Evolutionary conservation across 1,284 basidiomycete species (phyloP).

Genomic region (Schizopora paradoxa): DNA sequence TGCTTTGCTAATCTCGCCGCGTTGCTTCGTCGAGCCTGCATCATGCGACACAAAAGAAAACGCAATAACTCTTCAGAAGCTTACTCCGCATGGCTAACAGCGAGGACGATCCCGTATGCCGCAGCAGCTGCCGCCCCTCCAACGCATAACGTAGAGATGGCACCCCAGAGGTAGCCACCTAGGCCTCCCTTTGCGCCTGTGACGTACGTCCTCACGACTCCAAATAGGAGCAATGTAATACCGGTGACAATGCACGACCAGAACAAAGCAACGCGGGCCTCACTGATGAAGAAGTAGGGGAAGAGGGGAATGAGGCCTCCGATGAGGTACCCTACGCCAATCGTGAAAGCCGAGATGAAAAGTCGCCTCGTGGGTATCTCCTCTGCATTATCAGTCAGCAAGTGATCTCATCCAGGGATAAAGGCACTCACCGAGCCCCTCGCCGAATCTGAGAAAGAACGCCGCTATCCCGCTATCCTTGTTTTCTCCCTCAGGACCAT

Average conservation of each 20-base stretch:
- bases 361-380: constrained; percentile 66
- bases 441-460: constrained; percentile 90
- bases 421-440: constrained; percentile 66
- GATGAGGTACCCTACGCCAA: constrained; percentile 81
- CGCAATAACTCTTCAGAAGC: too few species aligned
- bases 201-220: constrained; percentile 83
- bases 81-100: too few species aligned
- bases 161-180: constrained; percentile 75
- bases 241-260: constrained; percentile 78
- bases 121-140: constrained; percentile 88
- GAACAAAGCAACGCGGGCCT: constrained; percentile 60
- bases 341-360: constrained; percentile 89
- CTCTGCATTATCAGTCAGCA: constrained; percentile 42
- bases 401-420: neutral
- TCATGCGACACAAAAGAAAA: too few species aligned
- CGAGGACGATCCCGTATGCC: constrained; percentile 84
- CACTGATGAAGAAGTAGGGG: constrained; percentile 84
- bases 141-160: constrained; percentile 80
- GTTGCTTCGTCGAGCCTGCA: too few species aligned
- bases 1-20: too few species aligned
- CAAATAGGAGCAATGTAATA: constrained; percentile 83
- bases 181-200: constrained; percentile 72
- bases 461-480: constrained; percentile 79
- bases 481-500: constrained; percentile 42
- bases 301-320: constrained; percentile 86